These are phyloP conservation scores for Halophytophthora batemanensis DNA, from an alignment of 352 stramenopile genomes.

Conservation along the genomic window DNA sequence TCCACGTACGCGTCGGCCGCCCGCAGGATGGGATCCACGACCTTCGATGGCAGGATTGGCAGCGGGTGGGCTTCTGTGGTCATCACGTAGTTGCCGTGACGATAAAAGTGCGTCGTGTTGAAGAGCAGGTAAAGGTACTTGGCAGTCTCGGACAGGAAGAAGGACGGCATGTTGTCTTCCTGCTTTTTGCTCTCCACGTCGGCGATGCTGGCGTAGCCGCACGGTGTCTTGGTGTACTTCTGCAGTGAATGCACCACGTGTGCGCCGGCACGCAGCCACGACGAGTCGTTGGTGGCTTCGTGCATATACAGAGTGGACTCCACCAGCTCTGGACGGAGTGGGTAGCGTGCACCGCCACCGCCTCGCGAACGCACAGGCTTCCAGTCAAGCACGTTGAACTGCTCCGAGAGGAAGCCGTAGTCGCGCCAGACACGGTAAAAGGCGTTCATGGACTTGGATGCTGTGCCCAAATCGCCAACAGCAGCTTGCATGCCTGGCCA, in stretches of 20 bases:
- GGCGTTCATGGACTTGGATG: slow-evolving; percentile 88
- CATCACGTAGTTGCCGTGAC: slow-evolving; percentile 91
- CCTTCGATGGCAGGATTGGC: slow-evolving; percentile 56
- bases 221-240: slow-evolving; percentile 89
- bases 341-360: slow-evolving; percentile 72
- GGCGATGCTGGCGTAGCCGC: slow-evolving; percentile 90
- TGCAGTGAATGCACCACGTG: slow-evolving; percentile 87
- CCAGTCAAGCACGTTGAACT: slow-evolving; percentile 91
- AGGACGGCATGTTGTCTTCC: slow-evolving; percentile 98
- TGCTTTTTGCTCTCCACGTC: slow-evolving; percentile 88
- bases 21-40: slow-evolving; percentile 41
- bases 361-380: slow-evolving; percentile 49
- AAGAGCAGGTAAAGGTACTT: slow-evolving; percentile 99
- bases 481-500: slow-evolving; percentile 96
- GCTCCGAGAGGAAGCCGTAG: slow-evolving; percentile 95
- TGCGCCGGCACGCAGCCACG: slow-evolving; percentile 75
- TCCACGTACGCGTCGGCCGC: slow-evolving; percentile 12
- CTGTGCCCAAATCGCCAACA: slow-evolving; percentile 86
- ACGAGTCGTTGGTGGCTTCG: slow-evolving; percentile 81
- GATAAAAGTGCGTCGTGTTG: slow-evolving; percentile 88
- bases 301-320: slow-evolving; percentile 97
- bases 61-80: slow-evolving; percentile 97
- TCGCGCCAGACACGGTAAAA: slow-evolving; percentile 95
- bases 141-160: slow-evolving; percentile 98
- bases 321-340: slow-evolving; percentile 96